phyloP scores from a whole-genome alignment of 2,329 filamentous ascomycete species.

The Aspergillus ibericus region DNA sequence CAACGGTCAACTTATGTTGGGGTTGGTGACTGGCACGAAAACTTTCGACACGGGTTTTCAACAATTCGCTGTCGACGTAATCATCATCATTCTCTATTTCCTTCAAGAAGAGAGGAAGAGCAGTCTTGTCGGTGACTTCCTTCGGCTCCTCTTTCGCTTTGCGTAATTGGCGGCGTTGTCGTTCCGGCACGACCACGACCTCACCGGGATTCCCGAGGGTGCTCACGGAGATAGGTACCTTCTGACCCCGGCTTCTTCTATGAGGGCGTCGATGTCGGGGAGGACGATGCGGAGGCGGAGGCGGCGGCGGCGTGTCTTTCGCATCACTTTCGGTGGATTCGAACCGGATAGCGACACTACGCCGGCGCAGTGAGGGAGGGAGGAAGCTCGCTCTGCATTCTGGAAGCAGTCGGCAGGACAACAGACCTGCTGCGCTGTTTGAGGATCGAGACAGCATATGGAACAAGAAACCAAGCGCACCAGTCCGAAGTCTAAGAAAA shows the following conservation, averaged over 20 bases:
- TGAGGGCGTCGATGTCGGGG: neutral
- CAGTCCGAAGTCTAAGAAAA: neutral
- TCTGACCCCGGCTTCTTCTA: neutral
- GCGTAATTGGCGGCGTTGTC: slow-evolving; percentile 20
- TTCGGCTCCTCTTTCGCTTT: neutral
- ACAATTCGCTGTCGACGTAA: slow-evolving; percentile 14
- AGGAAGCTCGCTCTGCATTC: slow-evolving; percentile 9
- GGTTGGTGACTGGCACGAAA: slow-evolving; percentile 25
- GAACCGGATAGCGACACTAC: slow-evolving; percentile 21
- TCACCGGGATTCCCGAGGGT: slow-evolving; percentile 40
- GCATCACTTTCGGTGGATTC: slow-evolving; percentile 16
- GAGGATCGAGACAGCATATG: slow-evolving; percentile 30
- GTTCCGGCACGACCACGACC: slow-evolving; percentile 35
- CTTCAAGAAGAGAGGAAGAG: slow-evolving; percentile 26
- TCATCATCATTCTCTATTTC: slow-evolving; percentile 25
- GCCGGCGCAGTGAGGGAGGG: slow-evolving; percentile 8
- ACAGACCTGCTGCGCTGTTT: slow-evolving; percentile 21
- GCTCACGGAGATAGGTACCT: slow-evolving; percentile 32
- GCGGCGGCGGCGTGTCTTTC: neutral
- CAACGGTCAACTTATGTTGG: slow-evolving; percentile 25
- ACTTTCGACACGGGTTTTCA: slow-evolving; percentile 30
- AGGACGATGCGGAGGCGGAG: neutral
- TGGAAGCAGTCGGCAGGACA: slow-evolving; percentile 20
- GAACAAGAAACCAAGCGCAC: slow-evolving; percentile 6
- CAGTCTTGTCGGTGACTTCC: slow-evolving; percentile 9